Conservation (phyloP, 176 grass and related monocot species). For the Oryza meridionalis region DNA sequence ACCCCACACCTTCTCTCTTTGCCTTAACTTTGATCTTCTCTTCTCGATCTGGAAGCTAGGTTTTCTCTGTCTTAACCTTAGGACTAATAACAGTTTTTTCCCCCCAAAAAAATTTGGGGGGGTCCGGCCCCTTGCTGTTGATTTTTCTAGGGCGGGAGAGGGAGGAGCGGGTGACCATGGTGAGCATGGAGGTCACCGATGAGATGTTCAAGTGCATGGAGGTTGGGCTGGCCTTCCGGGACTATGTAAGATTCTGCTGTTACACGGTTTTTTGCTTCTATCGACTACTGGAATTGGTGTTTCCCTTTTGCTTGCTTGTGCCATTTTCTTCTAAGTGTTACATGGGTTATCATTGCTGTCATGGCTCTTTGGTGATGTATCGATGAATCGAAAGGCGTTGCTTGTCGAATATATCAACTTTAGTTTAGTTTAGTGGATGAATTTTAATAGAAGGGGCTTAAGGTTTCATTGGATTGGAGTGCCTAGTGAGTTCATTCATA, state of each 20-base stretch:
- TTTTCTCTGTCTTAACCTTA: no score
- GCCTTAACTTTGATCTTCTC: no score
- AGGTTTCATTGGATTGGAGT: not conserved
- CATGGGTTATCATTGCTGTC: not conserved
- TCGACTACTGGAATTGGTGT: not conserved
- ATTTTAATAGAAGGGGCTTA: not conserved
- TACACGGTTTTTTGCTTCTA: slow-evolving; percentile 1
- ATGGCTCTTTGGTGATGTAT: not conserved
- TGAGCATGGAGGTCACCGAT: slow-evolving; percentile 84
- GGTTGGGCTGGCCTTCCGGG: slow-evolving; percentile 91
- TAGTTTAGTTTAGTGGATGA: slow-evolving; percentile 9
- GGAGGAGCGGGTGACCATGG: slow-evolving; percentile 35
- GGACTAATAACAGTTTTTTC: no score
- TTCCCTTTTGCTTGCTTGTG: not conserved
- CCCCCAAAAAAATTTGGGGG: no score
- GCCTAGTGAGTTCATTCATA: not conserved
- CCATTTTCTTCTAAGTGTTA: not conserved
- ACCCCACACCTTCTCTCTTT: no score
- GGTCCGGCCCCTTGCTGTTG: not conserved
- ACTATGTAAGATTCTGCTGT: slow-evolving; percentile 62
- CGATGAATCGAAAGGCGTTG: not conserved
- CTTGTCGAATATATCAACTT: not conserved
- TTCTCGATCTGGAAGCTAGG: no score
- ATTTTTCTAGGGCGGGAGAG: slow-evolving; percentile 28
- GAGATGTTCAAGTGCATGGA: slow-evolving; percentile 99